Evolutionary conservation across 2,329 filamentous ascomycete species (phyloP), one percentile per base, ranked within the genome.

Genomic region (Phyllosticta capitalensis): DNA sequence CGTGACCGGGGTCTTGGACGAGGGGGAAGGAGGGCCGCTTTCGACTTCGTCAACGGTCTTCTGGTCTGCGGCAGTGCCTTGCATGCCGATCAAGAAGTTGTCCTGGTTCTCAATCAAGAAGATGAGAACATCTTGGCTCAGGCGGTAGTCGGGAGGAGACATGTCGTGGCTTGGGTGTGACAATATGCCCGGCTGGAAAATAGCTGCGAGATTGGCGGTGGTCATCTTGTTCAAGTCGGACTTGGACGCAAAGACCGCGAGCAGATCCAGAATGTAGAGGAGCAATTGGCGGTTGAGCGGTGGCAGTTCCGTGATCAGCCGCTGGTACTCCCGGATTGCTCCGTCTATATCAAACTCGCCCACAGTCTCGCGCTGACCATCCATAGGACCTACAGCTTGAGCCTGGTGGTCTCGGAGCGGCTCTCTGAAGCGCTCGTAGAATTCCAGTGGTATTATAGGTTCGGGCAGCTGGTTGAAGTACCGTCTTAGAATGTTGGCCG

Each of bases 101-200:
- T 99, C 94, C 72, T 99, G 94, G 68, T 99, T 96, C 70, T 97
- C 92, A 65, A 99, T 99, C 66, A 99, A 77, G 73, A 99, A 99
- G 55, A 99, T 96, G 64, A 99, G 82, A 20, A 99, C 92, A 67
- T 94, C 92, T 79, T 99, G 94, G 70, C 95, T 97, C 5, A 99
- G 79, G 30, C 90, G 86, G 71, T 99, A 99, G 69, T 97, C 92
- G 60, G 89, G 84, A 0, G 94, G 94, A 0, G 90, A 87, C 92
- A 99, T 97, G 68, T 95, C 92, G 72, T 99, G 94, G 61, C 83
- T 79, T 0, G 94, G 94, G 71, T 99, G 94, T 1, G 92, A 96
- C 14, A 99, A 81, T 76, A 99, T 89, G 59, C 94, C 94, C 0
- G 94, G 94, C 71, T 99, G 94, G 72, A 99, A 99, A 68, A 99